Conservation (phyloP, 345 rosid genomes). For the Aethionema arabicum region DNA sequence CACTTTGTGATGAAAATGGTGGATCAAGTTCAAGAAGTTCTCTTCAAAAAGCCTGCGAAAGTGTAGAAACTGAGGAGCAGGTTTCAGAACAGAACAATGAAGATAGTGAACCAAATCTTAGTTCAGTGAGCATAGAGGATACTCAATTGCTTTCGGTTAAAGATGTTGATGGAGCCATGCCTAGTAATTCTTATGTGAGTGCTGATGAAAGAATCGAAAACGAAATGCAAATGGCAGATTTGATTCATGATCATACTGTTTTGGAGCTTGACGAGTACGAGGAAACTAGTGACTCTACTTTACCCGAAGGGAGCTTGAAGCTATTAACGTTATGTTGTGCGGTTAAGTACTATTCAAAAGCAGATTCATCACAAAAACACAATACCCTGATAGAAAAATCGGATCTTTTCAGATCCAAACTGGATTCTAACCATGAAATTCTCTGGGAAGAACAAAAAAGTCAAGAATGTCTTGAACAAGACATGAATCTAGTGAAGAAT, state of each 20-base stretch:
- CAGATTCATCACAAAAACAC: slow-evolving; percentile 34
- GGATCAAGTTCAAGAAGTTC: slow-evolving; percentile 35
- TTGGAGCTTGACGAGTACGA: slow-evolving; percentile 27
- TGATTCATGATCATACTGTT: slow-evolving; percentile 21
- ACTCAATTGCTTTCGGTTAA: slow-evolving; percentile 16
- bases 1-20: slow-evolving; percentile 38
- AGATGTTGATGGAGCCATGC: slow-evolving; percentile 12
- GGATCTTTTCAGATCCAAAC: slow-evolving; percentile 36
- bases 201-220: slow-evolving; percentile 11
- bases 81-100: slow-evolving; percentile 4
- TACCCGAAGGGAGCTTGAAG: slow-evolving; percentile 57
- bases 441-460: slow-evolving; percentile 24
- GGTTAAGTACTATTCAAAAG: slow-evolving; percentile 51
- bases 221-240: slow-evolving; percentile 7
- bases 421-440: slow-evolving; percentile 13
- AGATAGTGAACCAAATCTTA: slow-evolving; percentile 19
- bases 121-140: slow-evolving; percentile 20
- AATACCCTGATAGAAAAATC: slow-evolving; percentile 31
- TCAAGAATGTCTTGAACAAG: slow-evolving; percentile 17
- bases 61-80: slow-evolving; percentile 9
- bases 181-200: slow-evolving; percentile 13
- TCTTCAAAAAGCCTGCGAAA: slow-evolving; percentile 24
- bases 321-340: slow-evolving; percentile 60
- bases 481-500: neutral
- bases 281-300: slow-evolving; percentile 34